Conservation (phyloP, 441 rosid genomes). For the Populus hybrid region DNA sequence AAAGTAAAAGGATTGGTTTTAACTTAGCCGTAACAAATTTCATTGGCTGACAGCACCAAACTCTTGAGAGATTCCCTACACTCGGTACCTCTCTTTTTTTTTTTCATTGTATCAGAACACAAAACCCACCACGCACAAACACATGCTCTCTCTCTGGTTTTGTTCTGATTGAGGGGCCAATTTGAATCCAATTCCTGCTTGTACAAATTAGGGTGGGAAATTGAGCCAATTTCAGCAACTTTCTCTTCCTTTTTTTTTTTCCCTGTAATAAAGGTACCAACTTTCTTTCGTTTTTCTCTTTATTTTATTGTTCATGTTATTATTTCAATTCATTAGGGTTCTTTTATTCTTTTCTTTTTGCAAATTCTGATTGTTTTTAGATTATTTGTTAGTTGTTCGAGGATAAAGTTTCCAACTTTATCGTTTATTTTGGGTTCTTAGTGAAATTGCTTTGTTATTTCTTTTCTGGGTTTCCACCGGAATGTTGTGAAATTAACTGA, state of each 20-base stretch:
- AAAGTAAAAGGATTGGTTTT: background rate
- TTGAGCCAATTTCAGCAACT: background rate
- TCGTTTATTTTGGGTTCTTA: background rate
- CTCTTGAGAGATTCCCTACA: background rate
- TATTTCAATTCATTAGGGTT: background rate
- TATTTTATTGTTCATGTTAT: background rate
- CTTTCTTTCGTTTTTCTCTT: background rate
- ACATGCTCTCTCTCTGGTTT: background rate
- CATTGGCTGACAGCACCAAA: background rate
- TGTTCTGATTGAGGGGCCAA: background rate
- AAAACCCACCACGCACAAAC: background rate
- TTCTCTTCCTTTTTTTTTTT: background rate
- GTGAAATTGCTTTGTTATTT: background rate
- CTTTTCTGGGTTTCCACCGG: background rate
- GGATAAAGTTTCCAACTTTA: background rate
- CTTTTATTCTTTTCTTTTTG: background rate
- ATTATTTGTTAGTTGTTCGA: background rate
- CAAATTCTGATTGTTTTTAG: background rate
- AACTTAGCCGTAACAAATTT: background rate
- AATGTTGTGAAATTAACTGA: background rate
- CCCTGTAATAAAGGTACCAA: constrained; percentile 9
- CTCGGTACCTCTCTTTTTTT: background rate
- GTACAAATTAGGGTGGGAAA: background rate
- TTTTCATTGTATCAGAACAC: too few relatives aligned
- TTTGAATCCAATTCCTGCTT: background rate